Evolutionary conservation across 1,284 basidiomycete genomes (phyloP).

Genomic region (Malassezia equina): DNA sequence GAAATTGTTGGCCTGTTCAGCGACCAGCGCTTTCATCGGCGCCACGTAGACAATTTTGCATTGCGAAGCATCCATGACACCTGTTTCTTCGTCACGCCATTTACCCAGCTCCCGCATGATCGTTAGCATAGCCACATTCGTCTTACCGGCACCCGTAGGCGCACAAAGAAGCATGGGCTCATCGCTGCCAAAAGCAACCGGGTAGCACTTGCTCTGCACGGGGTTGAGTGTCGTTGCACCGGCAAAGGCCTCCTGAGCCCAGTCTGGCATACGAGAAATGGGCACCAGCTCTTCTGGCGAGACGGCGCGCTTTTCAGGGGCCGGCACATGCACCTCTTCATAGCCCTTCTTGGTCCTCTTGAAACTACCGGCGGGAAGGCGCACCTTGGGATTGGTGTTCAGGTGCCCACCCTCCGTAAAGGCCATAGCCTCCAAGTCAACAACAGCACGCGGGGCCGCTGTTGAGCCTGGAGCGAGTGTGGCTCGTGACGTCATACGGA

Average conservation of each 20-base stretch:
- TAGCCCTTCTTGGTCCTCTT: conserved; percentile 93
- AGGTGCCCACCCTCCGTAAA: conserved; percentile 91
- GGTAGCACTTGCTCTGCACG: conserved; percentile 61
- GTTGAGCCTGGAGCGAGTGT: conserved; percentile 80
- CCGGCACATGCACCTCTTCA: conserved; percentile 95
- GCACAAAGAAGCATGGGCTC: conserved; percentile 93
- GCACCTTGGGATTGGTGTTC: conserved; percentile 97
- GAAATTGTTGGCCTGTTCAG: conserved; percentile 45
- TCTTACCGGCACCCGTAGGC: conserved; percentile 98
- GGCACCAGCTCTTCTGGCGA: conserved; percentile 63
- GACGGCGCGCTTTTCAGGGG: conserved; percentile 64
- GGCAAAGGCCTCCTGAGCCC: conserved; percentile 56
- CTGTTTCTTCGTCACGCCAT: conserved; percentile 61
- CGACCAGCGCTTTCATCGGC: conserved; percentile 65
- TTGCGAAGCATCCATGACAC: conserved; percentile 72
- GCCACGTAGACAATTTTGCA: conserved; percentile 99
- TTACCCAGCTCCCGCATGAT: conserved; percentile 44
- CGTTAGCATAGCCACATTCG: conserved; percentile 86
- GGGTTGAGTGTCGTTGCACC: conserved; percentile 71
- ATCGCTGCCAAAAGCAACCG: conserved; percentile 77
- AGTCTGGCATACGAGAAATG: conserved; percentile 66
- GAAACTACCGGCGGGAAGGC: conserved; percentile 92
- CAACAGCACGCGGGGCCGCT: conserved; percentile 65
- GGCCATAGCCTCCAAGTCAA: conserved; percentile 88
- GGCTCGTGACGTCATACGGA: conserved; percentile 66